phyloP scores from a whole-genome alignment of 495 filamentous ascomycete genomes.

The Elaphomyces granulatus region DNA sequence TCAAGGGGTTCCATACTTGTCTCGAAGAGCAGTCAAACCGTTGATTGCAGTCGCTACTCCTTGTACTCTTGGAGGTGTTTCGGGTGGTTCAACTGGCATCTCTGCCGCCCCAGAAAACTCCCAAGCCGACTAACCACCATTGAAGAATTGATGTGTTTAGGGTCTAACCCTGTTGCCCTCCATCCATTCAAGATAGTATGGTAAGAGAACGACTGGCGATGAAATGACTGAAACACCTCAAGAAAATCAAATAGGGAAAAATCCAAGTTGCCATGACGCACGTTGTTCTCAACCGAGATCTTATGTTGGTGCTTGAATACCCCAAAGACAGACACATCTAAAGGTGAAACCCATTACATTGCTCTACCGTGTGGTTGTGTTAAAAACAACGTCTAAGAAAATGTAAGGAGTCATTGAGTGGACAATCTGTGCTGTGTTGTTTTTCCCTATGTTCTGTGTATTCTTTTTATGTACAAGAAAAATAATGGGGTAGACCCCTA shows the following conservation, averaged over 20 bases:
- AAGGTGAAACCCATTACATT: too few species aligned
- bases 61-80: neutral
- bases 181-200: neutral
- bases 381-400: too few species aligned
- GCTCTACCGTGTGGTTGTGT: too few species aligned
- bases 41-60: neutral
- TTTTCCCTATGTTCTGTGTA: too few species aligned
- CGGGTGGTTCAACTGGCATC: neutral
- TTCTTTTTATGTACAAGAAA: too few species aligned
- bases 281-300: too few species aligned
- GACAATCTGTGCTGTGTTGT: too few species aligned
- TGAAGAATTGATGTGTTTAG: neutral
- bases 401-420: too few species aligned
- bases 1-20: neutral
- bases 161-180: too few species aligned
- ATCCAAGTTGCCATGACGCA: neutral
- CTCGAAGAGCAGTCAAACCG: neutral
- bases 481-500: too few species aligned
- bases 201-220: neutral
- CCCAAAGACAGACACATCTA: too few species aligned
- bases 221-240: neutral
- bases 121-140: neutral
- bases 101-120: neutral
- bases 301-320: too few species aligned
- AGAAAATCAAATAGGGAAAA: neutral